These are phyloP conservation scores for Aspergillus novofumigatus DNA, from an alignment of 2,329 filamentous ascomycete species.

Conservation along the genomic window DNA sequence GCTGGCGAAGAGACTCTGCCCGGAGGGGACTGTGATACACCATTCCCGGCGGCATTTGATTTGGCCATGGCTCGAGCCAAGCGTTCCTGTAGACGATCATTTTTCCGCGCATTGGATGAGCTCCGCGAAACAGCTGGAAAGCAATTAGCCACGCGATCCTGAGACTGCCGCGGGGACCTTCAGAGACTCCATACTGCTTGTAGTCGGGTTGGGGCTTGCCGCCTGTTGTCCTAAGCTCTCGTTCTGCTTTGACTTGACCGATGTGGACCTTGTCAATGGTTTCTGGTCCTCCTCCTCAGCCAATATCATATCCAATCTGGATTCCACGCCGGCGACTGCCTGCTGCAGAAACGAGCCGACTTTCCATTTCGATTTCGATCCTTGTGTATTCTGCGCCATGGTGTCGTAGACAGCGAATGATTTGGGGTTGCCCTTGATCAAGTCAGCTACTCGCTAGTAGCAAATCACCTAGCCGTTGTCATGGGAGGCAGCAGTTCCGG, in stretches of 20 bases:
- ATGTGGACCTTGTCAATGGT: slow-evolving; percentile 18
- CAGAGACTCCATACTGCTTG: slow-evolving; percentile 26
- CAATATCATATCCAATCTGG: slow-evolving; percentile 84
- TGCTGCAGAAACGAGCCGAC: slow-evolving; percentile 69
- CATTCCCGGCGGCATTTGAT: slow-evolving; percentile 53
- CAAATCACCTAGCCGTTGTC: slow-evolving; percentile 7
- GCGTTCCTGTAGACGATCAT: slow-evolving; percentile 82
- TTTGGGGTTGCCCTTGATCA: not conserved
- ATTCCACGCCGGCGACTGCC: slow-evolving; percentile 90
- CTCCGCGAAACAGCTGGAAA: slow-evolving; percentile 54
- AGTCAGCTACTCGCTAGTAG: slow-evolving; percentile 6
- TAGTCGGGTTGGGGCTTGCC: slow-evolving; percentile 18
- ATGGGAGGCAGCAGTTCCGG: slow-evolving; percentile 8
- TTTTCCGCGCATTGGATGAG: slow-evolving; percentile 62
- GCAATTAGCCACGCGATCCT: slow-evolving; percentile 19
- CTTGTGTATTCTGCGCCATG: slow-evolving; percentile 35
- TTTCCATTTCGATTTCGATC: slow-evolving; percentile 64
- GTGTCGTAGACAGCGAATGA: slow-evolving; percentile 1
- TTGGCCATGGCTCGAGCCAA: slow-evolving; percentile 82
- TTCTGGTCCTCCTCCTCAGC: slow-evolving; percentile 60
- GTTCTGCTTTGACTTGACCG: slow-evolving; percentile 33
- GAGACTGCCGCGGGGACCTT: not conserved
- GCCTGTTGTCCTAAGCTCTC: slow-evolving; percentile 21
- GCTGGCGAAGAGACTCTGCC: slow-evolving; percentile 51
- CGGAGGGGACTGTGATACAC: slow-evolving; percentile 45